These are phyloP conservation scores for Acanthamoeba lenticulata DNA, from an alignment of 208 protist species.

Conservation along the genomic window DNA sequence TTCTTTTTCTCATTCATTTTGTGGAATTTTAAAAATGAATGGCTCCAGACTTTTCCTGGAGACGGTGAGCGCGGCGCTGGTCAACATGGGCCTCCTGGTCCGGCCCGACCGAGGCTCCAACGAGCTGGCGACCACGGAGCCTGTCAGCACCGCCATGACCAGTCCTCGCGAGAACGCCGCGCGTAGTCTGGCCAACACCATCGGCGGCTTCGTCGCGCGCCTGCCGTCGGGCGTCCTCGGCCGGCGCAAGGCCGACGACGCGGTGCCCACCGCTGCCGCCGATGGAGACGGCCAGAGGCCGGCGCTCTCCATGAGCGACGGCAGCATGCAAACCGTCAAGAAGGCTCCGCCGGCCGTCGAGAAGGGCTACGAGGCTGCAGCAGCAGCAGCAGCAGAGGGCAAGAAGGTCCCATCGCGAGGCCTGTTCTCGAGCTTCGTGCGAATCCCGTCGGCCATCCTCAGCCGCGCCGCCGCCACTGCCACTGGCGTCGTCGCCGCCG, in stretches of 20 bases:
- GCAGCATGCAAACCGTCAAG: too few relatives aligned
- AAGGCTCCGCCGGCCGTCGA: too few relatives aligned
- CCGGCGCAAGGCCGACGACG: not conserved
- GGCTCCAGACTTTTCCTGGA: conserved; percentile 19
- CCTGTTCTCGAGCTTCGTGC: not conserved
- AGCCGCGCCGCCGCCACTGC: not conserved
- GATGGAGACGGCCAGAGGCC: too few relatives aligned
- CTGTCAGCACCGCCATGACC: not conserved
- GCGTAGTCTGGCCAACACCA: too few relatives aligned
- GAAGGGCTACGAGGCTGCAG: too few relatives aligned
- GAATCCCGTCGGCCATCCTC: not conserved
- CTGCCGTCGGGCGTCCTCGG: not conserved
- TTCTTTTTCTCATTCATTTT: too few relatives aligned
- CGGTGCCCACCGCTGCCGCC: too few relatives aligned
- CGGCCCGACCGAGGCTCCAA: not conserved
- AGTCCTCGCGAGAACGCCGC: not conserved
- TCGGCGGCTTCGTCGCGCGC: not conserved
- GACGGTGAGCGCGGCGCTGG: not conserved
- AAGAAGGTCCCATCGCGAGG: too few relatives aligned
- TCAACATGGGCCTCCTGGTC: not conserved
- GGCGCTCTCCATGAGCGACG: not conserved
- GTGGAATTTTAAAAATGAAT: too few relatives aligned
- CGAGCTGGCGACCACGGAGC: not conserved
- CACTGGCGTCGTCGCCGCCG: too few relatives aligned
- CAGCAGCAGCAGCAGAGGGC: too few relatives aligned